Evolutionary conservation across 2,329 filamentous ascomycete genomes (phyloP).

Genomic region (Pseudogymnoascus verrucosus): DNA sequence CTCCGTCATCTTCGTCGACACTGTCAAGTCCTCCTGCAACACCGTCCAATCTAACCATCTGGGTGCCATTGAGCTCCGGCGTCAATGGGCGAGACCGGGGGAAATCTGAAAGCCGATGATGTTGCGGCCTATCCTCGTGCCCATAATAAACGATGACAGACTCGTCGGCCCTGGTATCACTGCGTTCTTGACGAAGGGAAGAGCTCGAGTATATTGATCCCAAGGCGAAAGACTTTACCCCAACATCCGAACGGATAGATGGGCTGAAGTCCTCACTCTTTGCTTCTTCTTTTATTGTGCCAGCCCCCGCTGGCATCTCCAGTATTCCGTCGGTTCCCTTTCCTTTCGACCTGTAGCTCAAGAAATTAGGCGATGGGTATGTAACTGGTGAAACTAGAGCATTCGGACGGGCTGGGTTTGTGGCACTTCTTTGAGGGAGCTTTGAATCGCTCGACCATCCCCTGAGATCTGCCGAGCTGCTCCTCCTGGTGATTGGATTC

Average conservation of each 20-base stretch:
- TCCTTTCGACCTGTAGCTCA: neutral
- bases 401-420: neutral
- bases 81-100: neutral
- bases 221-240: slow-evolving; percentile 3
- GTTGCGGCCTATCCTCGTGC: slow-evolving; percentile 16
- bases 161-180: slow-evolving; percentile 18
- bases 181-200: neutral
- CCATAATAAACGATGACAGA: slow-evolving; percentile 20
- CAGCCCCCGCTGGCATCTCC: neutral
- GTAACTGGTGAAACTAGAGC: neutral
- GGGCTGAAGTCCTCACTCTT: neutral
- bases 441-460: neutral
- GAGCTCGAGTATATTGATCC: neutral
- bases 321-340: neutral
- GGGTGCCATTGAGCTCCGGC: neutral
- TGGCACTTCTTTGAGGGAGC: neutral
- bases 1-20: neutral
- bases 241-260: neutral
- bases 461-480: neutral
- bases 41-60: neutral
- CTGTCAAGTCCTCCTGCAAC: neutral
- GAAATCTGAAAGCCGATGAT: slow-evolving; percentile 1
- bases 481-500: neutral
- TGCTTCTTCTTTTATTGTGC: neutral
- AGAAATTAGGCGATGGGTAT: neutral